These are phyloP conservation scores for Lipomyces chichibuensis DNA, from an alignment of 805 yeast species.

Conservation along the genomic window DNA sequence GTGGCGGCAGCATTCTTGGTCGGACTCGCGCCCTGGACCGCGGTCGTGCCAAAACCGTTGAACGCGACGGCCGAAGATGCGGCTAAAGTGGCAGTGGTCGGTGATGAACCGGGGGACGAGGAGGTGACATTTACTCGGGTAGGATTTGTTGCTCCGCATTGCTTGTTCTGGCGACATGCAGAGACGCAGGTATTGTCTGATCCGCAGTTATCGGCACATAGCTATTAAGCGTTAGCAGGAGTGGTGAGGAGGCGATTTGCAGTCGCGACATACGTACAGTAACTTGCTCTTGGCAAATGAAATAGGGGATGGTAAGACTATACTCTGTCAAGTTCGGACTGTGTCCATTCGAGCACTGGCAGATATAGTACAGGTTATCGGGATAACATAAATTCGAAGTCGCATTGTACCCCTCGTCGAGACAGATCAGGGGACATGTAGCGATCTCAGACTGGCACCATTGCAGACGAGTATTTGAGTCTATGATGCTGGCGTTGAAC, in stretches of 20 bases:
- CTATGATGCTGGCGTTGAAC: neutral
- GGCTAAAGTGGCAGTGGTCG: neutral
- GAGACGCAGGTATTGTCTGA: conserved; percentile 3
- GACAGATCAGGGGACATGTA: conserved; percentile 4
- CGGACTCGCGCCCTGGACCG: neutral
- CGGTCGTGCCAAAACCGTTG: conserved; percentile 2
- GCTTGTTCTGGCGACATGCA: neutral
- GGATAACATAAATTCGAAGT: conserved; percentile 2
- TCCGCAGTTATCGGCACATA: neutral
- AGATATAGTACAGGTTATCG: conserved; percentile 3
- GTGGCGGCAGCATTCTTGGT: neutral
- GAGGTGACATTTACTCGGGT: neutral
- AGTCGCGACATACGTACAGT: neutral
- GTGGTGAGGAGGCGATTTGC: neutral
- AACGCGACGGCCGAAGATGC: neutral
- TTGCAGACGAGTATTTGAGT: neutral
- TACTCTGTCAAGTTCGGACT: conserved; percentile 4
- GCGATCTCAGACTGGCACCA: conserved; percentile 3
- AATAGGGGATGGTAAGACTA: conserved; percentile 3
- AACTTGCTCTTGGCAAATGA: conserved; percentile 2
- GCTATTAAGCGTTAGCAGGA: neutral
- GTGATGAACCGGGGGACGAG: neutral
- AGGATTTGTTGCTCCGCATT: conserved; percentile 6
- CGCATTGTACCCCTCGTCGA: neutral
- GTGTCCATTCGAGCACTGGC: conserved; percentile 1